phyloP scores from a whole-genome alignment of 805 yeast species.

The Hyphopichia homilentoma region DNA sequence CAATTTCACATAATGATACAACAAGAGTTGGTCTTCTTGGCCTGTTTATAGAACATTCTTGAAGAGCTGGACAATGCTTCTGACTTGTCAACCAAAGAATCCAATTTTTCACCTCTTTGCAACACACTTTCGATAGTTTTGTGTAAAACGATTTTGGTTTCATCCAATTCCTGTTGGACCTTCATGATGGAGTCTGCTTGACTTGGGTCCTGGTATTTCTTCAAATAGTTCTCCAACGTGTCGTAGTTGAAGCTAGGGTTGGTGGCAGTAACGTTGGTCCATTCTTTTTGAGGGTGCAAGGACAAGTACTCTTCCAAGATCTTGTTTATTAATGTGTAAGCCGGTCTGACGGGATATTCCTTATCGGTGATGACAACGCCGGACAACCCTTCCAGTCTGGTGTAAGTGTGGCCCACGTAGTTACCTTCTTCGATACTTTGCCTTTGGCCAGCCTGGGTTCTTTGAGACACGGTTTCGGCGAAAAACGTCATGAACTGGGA shows the following conservation, averaged over 20 bases:
- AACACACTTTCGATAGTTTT: slow-evolving; percentile 92
- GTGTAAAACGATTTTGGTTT: slow-evolving; percentile 93
- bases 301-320: slow-evolving; percentile 85
- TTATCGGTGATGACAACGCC: slow-evolving; percentile 92
- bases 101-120: slow-evolving; percentile 95
- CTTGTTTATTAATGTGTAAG: slow-evolving; percentile 88
- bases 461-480: slow-evolving; percentile 81
- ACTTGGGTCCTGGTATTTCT: slow-evolving; percentile 91
- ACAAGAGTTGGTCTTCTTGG: slow-evolving; percentile 87
- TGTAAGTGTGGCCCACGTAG: slow-evolving; percentile 89
- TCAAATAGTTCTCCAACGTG: slow-evolving; percentile 64
- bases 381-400: slow-evolving; percentile 84
- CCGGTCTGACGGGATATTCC: slow-evolving; percentile 96
- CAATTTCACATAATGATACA: slow-evolving; percentile 73
- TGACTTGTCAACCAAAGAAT: slow-evolving; percentile 89
- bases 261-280: slow-evolving; percentile 51
- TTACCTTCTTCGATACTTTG: slow-evolving; percentile 90
- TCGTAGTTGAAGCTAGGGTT: slow-evolving; percentile 48
- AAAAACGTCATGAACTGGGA: slow-evolving; percentile 94
- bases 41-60: slow-evolving; percentile 94
- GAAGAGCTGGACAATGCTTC: slow-evolving; percentile 87
- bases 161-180: slow-evolving; percentile 97
- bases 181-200: slow-evolving; percentile 97
- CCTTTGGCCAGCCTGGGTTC: slow-evolving; percentile 87
- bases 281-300: slow-evolving; percentile 70